Percentiles rank a stretch among this genome's conserved stretches.
Evolutionary conservation across 2,329 filamentous ascomycete genomes (phyloP).

Genomic region (Seiridium unicorne): DNA sequence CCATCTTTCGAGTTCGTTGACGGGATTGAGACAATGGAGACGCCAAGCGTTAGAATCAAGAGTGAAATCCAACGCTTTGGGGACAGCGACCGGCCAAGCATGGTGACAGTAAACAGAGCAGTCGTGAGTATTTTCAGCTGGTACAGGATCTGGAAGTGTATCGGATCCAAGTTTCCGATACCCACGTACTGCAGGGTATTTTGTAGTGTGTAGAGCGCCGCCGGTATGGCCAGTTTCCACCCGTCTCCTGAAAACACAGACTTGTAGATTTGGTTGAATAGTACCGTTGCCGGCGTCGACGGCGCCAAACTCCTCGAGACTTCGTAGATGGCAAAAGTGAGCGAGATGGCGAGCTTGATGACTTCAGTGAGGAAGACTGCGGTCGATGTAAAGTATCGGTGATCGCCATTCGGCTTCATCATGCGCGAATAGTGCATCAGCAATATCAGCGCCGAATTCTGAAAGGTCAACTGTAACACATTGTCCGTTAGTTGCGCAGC

Average conservation of each 20-base stretch:
- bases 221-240: conserved; percentile 92
- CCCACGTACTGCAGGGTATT: conserved; percentile 94
- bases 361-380: conserved; percentile 93
- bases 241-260: conserved; percentile 86
- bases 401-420: conserved; percentile 81
- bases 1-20: conserved; percentile 52
- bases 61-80: conserved; percentile 78
- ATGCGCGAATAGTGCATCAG: conserved; percentile 93
- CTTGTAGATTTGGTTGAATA: conserved; percentile 77
- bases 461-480: conserved; percentile 65
- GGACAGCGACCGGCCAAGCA: conserved; percentile 71
- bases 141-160: conserved; percentile 90
- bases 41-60: conserved; percentile 75
- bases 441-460: conserved; percentile 77
- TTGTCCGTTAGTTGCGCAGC: conserved; percentile 14
- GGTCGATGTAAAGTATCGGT: conserved; percentile 90
- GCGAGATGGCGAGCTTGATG: conserved; percentile 81
- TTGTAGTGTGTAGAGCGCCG: conserved; percentile 83
- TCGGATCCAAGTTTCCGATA: conserved; percentile 85
- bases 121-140: conserved; percentile 94
- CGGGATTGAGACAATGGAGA: conserved; percentile 82
- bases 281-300: conserved; percentile 74
- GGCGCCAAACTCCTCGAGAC: conserved; percentile 75
- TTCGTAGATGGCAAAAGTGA: conserved; percentile 86
- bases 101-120: conserved; percentile 78